Evolutionary conservation across 1,139 yeast genomes (phyloP).

Genomic region (Hyphopichia wangnamkhiaoensis): DNA sequence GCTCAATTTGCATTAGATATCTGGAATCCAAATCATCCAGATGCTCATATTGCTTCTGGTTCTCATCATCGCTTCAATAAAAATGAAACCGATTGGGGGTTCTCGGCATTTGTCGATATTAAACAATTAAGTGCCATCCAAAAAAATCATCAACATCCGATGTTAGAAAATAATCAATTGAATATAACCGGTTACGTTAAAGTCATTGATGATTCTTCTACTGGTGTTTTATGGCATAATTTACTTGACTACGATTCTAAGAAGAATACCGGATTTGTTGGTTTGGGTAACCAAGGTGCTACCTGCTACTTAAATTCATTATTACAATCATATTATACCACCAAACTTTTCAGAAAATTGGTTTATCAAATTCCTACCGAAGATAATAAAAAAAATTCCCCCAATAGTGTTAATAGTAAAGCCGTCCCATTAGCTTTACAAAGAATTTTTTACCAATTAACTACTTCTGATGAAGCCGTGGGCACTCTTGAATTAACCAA

Average conservation of each 20-base stretch:
- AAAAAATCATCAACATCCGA: slow-evolving; percentile 19
- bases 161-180: slow-evolving; percentile 59
- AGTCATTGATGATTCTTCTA: slow-evolving; percentile 77
- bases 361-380: slow-evolving; percentile 90
- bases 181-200: slow-evolving; percentile 78
- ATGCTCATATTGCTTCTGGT: slow-evolving; percentile 59
- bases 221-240: slow-evolving; percentile 93
- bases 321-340: slow-evolving; percentile 85
- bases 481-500: slow-evolving; percentile 85
- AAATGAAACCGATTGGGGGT: slow-evolving; percentile 94
- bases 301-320: slow-evolving; percentile 94
- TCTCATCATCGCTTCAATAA: slow-evolving; percentile 79
- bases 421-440: slow-evolving; percentile 85
- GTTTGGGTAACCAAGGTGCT: slow-evolving; percentile 95
- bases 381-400: slow-evolving; percentile 19
- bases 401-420: slow-evolving; percentile 39
- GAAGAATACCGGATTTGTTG: slow-evolving; percentile 84
- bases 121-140: slow-evolving; percentile 41
- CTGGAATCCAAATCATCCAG: slow-evolving; percentile 78
- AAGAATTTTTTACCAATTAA: slow-evolving; percentile 77
- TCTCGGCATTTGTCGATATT: slow-evolving; percentile 70
- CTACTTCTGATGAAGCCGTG: slow-evolving; percentile 71
- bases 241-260: slow-evolving; percentile 86
- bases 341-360: slow-evolving; percentile 76
- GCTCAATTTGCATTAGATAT: slow-evolving; percentile 87